Percentiles rank a stretch among this genome's conserved stretches.
phyloP scores from a whole-genome alignment of 2,329 filamentous ascomycete genomes.

The Metarhizium robertsii region DNA sequence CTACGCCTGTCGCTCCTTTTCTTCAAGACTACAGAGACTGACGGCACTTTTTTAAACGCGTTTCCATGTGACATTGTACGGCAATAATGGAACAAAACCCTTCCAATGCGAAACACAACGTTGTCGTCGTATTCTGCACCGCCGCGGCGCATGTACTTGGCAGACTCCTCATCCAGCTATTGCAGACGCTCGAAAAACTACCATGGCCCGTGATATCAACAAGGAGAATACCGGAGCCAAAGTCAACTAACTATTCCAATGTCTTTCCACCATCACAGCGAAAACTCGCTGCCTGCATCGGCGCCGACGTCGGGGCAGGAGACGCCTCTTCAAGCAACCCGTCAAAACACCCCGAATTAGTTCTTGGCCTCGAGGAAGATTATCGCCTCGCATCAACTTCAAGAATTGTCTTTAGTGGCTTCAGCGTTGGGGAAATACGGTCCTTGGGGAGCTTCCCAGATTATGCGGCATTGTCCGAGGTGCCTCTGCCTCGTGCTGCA shows the following conservation, averaged over 20 bases:
- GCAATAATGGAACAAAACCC: too few relatives aligned
- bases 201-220: not conserved
- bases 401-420: conserved; percentile 53
- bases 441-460: conserved; percentile 67
- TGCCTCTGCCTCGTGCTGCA: conserved; percentile 57
- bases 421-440: conserved; percentile 58
- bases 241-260: not conserved
- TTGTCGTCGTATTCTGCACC: not conserved
- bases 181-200: not conserved
- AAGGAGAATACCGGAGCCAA: not conserved
- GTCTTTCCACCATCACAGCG: not conserved
- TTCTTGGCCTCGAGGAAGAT: conserved; percentile 12
- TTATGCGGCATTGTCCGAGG: conserved; percentile 61
- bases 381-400: conserved; percentile 18
- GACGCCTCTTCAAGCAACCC: not conserved
- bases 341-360: not conserved
- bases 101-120: too few relatives aligned
- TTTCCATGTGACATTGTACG: too few relatives aligned
- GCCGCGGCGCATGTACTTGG: not conserved
- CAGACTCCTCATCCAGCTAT: not conserved
- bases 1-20: too few relatives aligned
- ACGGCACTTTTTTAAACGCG: too few relatives aligned
- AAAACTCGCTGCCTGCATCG: not conserved
- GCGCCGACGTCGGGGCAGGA: not conserved
- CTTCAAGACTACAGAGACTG: too few relatives aligned